phyloP scores from a whole-genome alignment of 2,329 filamentous ascomycete genomes.

The Ascochyta fabae region DNA sequence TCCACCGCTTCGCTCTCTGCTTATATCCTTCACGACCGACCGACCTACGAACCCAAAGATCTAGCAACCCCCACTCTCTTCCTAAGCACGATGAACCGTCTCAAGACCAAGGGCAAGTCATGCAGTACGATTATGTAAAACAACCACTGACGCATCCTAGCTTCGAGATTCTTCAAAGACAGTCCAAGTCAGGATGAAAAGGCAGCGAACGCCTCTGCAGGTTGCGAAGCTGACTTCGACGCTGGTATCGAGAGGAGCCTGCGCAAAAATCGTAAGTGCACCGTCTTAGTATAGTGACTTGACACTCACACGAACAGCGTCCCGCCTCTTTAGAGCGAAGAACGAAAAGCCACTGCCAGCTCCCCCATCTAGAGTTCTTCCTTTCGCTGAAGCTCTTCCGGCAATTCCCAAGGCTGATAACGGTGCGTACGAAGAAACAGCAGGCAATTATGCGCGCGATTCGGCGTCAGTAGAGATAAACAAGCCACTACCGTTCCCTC shows the following conservation, averaged over 20 bases:
- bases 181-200: constrained; percentile 25
- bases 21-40: background rate
- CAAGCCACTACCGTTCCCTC: background rate
- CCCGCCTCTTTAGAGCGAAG: constrained; percentile 2
- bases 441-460: background rate
- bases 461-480: background rate
- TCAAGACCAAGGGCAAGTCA: constrained; percentile 28
- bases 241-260: constrained; percentile 23
- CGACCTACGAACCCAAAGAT: no score
- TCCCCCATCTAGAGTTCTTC: background rate
- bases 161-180: constrained; percentile 33
- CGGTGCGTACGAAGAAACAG: background rate
- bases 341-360: background rate
- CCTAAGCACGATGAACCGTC: constrained; percentile 22
- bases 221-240: constrained; percentile 13
- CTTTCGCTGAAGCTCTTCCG: background rate
- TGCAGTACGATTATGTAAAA: background rate
- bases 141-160: constrained; percentile 9
- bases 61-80: background rate
- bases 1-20: background rate
- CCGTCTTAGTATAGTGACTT: background rate
- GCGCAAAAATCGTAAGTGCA: constrained; percentile 26
- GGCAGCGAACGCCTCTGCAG: constrained; percentile 8
- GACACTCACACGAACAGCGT: constrained; percentile 17
- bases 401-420: background rate